These are phyloP conservation scores for Fusarium acutatum DNA, from an alignment of 2,329 filamentous ascomycete species.

Conservation along the genomic window DNA sequence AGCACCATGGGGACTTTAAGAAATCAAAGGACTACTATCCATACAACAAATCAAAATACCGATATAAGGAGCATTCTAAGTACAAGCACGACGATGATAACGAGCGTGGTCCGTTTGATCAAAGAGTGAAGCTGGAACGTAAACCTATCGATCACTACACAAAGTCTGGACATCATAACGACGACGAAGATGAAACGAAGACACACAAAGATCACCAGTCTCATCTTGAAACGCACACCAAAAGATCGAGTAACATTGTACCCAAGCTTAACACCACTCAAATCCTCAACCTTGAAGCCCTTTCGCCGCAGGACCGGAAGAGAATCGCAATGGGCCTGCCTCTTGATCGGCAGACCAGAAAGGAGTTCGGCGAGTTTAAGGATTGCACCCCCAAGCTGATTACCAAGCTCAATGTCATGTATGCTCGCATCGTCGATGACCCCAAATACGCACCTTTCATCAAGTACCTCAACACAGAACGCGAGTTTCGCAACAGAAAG, in stretches of 20 bases:
- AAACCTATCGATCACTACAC: neutral
- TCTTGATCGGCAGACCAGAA: neutral
- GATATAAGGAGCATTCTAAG: neutral
- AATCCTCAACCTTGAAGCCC: slow-evolving; percentile 3
- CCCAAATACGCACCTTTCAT: neutral
- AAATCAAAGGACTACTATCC: neutral
- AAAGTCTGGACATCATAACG: neutral
- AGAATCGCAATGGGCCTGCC: neutral
- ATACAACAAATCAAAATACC: neutral
- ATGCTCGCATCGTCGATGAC: neutral
- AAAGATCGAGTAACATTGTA: neutral
- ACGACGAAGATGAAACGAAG: neutral
- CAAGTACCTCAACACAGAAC: neutral
- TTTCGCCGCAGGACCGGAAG: neutral
- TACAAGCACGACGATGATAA: neutral
- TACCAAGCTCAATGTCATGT: slow-evolving; percentile 9
- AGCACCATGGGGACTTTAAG: neutral
- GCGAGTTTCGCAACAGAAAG: neutral
- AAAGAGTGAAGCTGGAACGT: neutral
- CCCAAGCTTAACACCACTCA: slow-evolving; percentile 1
- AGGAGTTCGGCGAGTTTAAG: neutral
- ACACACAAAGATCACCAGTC: neutral
- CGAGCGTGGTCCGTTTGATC: neutral
- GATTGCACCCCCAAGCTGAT: neutral
- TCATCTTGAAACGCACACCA: neutral